These are phyloP conservation scores for Auriscalpium vulgare DNA, from an alignment of 768 basidiomycete genomes.

Conservation along the genomic window DNA sequence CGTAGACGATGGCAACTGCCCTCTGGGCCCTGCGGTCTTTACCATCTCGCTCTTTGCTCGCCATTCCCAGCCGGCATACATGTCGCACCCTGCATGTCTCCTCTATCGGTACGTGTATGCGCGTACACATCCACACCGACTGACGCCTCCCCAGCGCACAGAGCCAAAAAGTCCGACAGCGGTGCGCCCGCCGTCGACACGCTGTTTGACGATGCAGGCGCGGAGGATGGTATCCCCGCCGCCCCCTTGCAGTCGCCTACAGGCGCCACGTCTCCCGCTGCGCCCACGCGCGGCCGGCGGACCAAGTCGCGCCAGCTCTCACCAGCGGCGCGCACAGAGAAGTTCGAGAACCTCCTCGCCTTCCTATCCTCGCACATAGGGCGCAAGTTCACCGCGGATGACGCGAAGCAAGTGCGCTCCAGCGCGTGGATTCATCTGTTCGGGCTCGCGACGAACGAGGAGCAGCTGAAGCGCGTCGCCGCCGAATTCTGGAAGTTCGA, in stretches of 20 bases:
- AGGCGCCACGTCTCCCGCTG: too few species aligned
- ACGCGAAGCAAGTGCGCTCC: conserved; percentile 6
- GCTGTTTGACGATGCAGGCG: not conserved
- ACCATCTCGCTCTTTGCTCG: not conserved
- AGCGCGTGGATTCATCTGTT: conserved; percentile 13
- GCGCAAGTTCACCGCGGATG: not conserved
- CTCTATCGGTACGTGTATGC: not conserved
- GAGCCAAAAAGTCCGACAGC: not conserved
- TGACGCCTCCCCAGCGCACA: not conserved
- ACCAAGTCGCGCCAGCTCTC: not conserved
- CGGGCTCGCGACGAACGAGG: conserved; percentile 7
- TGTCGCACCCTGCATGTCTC: not conserved
- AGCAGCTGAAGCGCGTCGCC: conserved; percentile 7
- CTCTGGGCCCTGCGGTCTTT: not conserved
- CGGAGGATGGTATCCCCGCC: too few species aligned
- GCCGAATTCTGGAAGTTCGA: conserved; percentile 7
- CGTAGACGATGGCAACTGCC: not conserved
- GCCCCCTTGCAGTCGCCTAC: too few species aligned
- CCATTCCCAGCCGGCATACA: not conserved
- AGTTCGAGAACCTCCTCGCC: conserved; percentile 4
- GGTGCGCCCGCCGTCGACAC: not conserved
- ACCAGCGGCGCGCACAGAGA: not conserved
- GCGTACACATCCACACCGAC: not conserved
- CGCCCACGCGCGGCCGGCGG: too few species aligned
- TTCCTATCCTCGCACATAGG: conserved; percentile 5